Percentiles rank a stretch among this genome's conserved stretches.
Conservation (phyloP, 192 early-diverging fungal genomes). For the Backusella morwellensis region DNA sequence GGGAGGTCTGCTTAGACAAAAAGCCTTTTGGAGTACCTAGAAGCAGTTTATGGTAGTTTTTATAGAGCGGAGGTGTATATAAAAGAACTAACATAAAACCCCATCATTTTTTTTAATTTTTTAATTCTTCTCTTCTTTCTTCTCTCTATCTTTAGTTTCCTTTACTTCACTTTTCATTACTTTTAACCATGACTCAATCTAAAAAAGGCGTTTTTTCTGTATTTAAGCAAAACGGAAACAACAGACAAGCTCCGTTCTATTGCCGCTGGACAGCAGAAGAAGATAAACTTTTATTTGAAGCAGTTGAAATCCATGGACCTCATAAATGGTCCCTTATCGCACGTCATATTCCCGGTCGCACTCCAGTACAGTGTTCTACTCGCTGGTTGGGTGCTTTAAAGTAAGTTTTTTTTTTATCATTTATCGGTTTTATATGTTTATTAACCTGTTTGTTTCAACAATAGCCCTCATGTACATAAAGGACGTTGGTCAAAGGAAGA, state of each 20-base stretch:
- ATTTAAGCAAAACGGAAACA: constrained; percentile 15
- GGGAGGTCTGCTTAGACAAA: background rate
- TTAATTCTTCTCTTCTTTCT: background rate
- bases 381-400: constrained; percentile 50
- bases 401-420: constrained; percentile 17
- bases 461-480: constrained; percentile 29
- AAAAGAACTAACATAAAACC: background rate
- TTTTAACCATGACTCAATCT: background rate
- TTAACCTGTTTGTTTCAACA: background rate
- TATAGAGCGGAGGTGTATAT: constrained; percentile 3
- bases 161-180: background rate
- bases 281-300: constrained; percentile 34
- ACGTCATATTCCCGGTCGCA: constrained; percentile 40
- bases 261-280: constrained; percentile 43
- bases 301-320: constrained; percentile 41
- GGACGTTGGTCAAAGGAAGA: constrained; percentile 27
- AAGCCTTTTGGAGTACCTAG: constrained; percentile 8
- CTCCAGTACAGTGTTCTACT: constrained; percentile 48
- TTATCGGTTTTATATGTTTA: background rate
- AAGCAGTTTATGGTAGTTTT: constrained; percentile 7
- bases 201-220: constrained; percentile 9
- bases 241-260: constrained; percentile 9
- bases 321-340: constrained; percentile 47
- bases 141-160: background rate
- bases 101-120: constrained; percentile 5